phyloP scores from a whole-genome alignment of 257 asterid genomes.

The Eustoma russellianum region DNA sequence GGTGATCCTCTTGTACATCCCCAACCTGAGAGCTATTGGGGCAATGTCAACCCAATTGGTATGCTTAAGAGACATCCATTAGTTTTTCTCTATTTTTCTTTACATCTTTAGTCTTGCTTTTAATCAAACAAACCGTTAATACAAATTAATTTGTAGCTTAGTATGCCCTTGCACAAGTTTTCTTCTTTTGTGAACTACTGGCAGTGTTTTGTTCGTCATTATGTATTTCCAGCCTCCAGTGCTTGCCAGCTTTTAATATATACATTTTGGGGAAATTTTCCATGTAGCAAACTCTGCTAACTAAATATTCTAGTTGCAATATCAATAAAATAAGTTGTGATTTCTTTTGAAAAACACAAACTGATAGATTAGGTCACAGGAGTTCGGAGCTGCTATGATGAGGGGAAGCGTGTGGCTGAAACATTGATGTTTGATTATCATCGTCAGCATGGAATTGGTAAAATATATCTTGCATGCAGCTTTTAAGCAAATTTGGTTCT shows the following conservation, averaged over 20 bases:
- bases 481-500: too few relatives aligned
- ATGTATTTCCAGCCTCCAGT: too few relatives aligned
- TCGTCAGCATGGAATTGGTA: constrained; percentile 94
- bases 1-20: constrained; percentile 98
- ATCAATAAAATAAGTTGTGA: too few relatives aligned
- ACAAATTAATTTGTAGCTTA: not conserved
- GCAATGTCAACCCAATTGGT: constrained; percentile 97
- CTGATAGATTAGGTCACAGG: constrained; percentile 28
- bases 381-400: constrained; percentile 90
- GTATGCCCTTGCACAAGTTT: not conserved
- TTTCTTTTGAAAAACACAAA: too few relatives aligned
- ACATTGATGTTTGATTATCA: constrained; percentile 96
- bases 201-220: too few relatives aligned
- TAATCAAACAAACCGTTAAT: not conserved
- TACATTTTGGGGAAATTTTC: too few relatives aligned
- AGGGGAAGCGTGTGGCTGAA: constrained; percentile 96
- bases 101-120: not conserved
- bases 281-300: too few relatives aligned
- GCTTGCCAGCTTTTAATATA: too few relatives aligned
- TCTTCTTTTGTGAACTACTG: too few relatives aligned
- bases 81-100: not conserved
- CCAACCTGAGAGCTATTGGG: constrained; percentile 89
- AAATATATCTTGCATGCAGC: not conserved
- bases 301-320: too few relatives aligned
- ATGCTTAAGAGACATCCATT: constrained; percentile 2